phyloP scores from a whole-genome alignment of 352 stramenopile genomes.

The Phytophthora macrochlamydospora region DNA sequence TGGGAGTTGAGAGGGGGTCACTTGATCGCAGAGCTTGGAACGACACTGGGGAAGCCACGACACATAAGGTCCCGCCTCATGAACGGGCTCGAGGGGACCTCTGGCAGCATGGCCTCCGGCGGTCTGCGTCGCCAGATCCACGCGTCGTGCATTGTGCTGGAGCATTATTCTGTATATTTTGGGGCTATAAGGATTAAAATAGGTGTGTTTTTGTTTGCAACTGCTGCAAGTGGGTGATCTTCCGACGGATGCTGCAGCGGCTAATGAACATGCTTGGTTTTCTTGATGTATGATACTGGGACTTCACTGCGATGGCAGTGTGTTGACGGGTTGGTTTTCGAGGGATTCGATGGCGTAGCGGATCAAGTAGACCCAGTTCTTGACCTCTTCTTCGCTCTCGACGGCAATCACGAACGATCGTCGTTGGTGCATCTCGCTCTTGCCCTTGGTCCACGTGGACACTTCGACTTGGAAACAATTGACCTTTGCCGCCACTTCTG shows the following conservation, averaged over 20 bases:
- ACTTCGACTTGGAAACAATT: slow-evolving; percentile 89
- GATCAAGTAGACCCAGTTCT: slow-evolving; percentile 88
- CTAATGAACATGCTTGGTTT: slow-evolving; percentile 7
- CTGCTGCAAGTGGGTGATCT: not conserved
- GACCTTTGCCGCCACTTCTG: slow-evolving; percentile 71
- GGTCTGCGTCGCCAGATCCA: too few relatives aligned
- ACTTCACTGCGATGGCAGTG: slow-evolving; percentile 9
- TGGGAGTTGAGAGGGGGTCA: too few relatives aligned
- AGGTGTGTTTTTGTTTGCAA: too few relatives aligned
- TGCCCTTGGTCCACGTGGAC: slow-evolving; percentile 82
- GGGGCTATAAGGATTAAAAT: too few relatives aligned
- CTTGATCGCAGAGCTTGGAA: too few relatives aligned
- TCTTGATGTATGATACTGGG: not conserved
- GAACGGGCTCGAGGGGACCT: too few relatives aligned
- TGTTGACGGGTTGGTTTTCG: slow-evolving; percentile 48
- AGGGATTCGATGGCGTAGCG: slow-evolving; percentile 86
- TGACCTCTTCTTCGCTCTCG: slow-evolving; percentile 75
- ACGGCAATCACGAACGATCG: slow-evolving; percentile 77
- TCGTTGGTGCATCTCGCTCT: slow-evolving; percentile 60
- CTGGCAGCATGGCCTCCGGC: too few relatives aligned
- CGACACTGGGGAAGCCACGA: too few relatives aligned
- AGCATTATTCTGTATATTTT: too few relatives aligned
- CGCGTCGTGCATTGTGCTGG: too few relatives aligned
- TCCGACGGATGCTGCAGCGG: slow-evolving; percentile 3
- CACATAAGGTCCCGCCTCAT: too few relatives aligned